These are phyloP conservation scores for Anthracocystis walkeri DNA, from an alignment of 1,284 basidiomycete genomes.

Conservation along the genomic window DNA sequence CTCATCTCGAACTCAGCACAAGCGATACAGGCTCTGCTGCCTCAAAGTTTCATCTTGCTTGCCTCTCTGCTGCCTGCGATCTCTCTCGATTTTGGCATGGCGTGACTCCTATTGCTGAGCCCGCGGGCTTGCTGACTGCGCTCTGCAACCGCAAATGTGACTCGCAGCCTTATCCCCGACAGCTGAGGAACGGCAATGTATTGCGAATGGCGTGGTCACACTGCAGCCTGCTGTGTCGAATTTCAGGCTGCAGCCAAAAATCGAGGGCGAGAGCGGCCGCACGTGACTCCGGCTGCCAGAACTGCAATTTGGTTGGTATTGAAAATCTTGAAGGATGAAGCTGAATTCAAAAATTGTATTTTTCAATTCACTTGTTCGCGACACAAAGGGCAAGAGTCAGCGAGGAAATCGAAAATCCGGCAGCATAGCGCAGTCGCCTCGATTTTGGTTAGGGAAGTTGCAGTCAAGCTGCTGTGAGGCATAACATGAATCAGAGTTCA, in stretches of 20 bases:
- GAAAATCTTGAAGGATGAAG: no score
- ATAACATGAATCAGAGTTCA: neutral
- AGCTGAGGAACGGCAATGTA: slow-evolving; percentile 5
- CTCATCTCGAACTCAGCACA: slow-evolving; percentile 10
- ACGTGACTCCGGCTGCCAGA: slow-evolving; percentile 7
- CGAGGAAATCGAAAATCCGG: neutral
- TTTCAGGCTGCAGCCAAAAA: neutral
- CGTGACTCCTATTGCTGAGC: slow-evolving; percentile 1
- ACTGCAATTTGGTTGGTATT: neutral
- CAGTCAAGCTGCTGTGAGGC: no score
- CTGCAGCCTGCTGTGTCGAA: slow-evolving; percentile 1
- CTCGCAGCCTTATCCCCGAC: slow-evolving; percentile 12
- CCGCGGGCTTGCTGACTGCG: slow-evolving; percentile 17
- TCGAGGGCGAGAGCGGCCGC: neutral
- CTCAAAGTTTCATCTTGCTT: slow-evolving; percentile 7
- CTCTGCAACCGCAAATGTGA: neutral
- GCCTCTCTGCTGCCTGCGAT: slow-evolving; percentile 1
- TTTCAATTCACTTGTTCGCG: no score
- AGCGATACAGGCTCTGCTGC: slow-evolving; percentile 36
- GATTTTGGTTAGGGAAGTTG: neutral
- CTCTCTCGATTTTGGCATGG: neutral
- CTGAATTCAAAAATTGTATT: neutral
- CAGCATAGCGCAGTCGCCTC: slow-evolving; percentile 1
- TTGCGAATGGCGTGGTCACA: neutral
- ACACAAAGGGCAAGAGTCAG: no score